Conservation (phyloP, 2,329 filamentous ascomycete species). For the Pestalotiopsis sp. region DNA sequence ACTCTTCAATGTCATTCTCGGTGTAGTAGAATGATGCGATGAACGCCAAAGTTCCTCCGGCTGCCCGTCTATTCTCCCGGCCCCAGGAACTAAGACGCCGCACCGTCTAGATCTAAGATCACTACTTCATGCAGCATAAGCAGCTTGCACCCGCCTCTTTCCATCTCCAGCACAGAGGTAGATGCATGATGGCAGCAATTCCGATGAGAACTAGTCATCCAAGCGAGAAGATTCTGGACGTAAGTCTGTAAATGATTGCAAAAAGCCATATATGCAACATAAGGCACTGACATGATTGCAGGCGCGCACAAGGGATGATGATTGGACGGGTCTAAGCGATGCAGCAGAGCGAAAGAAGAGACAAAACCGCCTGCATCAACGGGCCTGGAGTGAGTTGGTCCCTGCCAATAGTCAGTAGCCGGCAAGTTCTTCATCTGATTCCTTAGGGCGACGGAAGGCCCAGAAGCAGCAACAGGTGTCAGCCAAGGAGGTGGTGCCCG, state of each 20-base stretch:
- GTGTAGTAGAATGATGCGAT: background rate
- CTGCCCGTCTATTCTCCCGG: background rate
- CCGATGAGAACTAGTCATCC: background rate
- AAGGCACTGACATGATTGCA: constrained; percentile 3
- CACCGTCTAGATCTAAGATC: background rate
- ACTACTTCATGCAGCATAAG: constrained; percentile 9
- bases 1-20: background rate
- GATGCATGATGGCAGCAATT: background rate
- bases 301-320: constrained; percentile 30
- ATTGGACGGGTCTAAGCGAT: constrained; percentile 37
- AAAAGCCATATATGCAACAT: background rate
- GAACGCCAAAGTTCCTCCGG: background rate
- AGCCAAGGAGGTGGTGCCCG: no score
- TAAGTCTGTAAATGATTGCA: background rate
- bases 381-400: constrained; percentile 34
- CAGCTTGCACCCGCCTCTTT: background rate
- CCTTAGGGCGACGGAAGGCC: background rate
- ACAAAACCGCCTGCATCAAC: constrained; percentile 38
- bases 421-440: background rate
- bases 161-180: constrained; percentile 8
- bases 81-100: background rate
- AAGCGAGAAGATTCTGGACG: background rate
- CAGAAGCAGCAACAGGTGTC: background rate
- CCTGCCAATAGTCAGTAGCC: background rate
- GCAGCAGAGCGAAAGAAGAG: constrained; percentile 32